Conservation (phyloP, 371 early-diverging fungal genomes). For the Lichtheimia hyalospora region DNA sequence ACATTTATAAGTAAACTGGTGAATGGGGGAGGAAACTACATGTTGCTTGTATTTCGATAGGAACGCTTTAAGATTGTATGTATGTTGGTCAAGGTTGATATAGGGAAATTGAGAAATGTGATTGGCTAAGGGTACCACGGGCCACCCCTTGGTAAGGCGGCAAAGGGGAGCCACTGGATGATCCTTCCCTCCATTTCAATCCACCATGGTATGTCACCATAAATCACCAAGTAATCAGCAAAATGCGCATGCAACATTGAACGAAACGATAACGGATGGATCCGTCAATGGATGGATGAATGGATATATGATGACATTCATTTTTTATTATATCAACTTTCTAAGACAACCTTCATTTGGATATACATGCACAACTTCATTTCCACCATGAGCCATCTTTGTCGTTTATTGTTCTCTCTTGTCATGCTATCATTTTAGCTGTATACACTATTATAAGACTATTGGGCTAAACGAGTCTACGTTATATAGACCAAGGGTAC, state of each 20-base stretch:
- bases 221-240: neutral
- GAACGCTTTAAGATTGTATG: neutral
- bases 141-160: neutral
- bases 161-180: neutral
- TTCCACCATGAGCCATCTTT: neutral
- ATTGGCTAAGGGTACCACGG: neutral
- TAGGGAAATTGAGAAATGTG: neutral
- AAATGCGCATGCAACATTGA: neutral
- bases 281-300: slow-evolving; percentile 16
- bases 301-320: neutral
- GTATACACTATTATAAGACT: neutral
- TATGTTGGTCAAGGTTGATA: neutral
- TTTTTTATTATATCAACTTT: neutral
- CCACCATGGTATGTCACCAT: slow-evolving; percentile 1
- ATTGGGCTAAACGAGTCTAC: neutral
- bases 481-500: slow-evolving; percentile 96
- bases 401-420: neutral
- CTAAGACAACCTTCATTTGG: neutral
- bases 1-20: neutral
- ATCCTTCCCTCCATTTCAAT: neutral
- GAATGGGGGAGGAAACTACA: neutral
- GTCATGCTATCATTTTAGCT: neutral
- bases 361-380: neutral
- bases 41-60: neutral
- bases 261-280: slow-evolving; percentile 3